Evolutionary conservation across 1,284 basidiomycete genomes (phyloP).

Genomic region (Chondrostereum purpureum): DNA sequence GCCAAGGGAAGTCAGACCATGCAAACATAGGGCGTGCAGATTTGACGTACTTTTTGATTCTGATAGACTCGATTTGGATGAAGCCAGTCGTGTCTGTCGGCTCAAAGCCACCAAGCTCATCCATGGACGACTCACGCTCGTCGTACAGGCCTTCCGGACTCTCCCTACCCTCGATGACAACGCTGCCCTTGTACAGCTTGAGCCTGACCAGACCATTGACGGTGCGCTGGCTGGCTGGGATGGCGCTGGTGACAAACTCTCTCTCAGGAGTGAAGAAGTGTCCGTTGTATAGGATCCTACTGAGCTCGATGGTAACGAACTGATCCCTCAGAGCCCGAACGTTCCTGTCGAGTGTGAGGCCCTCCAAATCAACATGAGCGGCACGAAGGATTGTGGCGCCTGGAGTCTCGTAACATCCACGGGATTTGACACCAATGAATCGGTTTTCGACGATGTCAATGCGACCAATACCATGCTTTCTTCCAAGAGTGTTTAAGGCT

Average conservation of each 20-base stretch:
- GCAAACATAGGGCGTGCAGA: slow-evolving; percentile 3
- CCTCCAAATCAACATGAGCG: slow-evolving; percentile 96
- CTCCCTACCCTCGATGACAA: slow-evolving; percentile 87
- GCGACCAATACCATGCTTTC: slow-evolving; percentile 93
- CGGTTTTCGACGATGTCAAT: slow-evolving; percentile 99
- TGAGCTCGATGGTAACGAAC: slow-evolving; percentile 88
- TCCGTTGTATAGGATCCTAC: slow-evolving; percentile 93
- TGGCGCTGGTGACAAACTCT: slow-evolving; percentile 87
- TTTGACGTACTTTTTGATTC: slow-evolving; percentile 85
- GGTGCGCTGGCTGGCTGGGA: slow-evolving; percentile 91
- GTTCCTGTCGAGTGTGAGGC: slow-evolving; percentile 95
- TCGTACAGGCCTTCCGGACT: slow-evolving; percentile 95
- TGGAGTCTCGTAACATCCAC: slow-evolving; percentile 98
- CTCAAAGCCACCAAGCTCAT: slow-evolving; percentile 96
- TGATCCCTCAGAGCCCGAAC: slow-evolving; percentile 93
- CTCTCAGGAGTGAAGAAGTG: slow-evolving; percentile 98
- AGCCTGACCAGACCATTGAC: slow-evolving; percentile 92
- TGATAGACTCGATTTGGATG: slow-evolving; percentile 92
- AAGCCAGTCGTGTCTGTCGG: slow-evolving; percentile 89
- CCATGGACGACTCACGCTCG: slow-evolving; percentile 97
- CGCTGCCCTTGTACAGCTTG: slow-evolving; percentile 95
- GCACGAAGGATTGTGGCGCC: slow-evolving; percentile 93
- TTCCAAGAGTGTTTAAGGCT: slow-evolving; percentile 84
- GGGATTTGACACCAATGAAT: slow-evolving; percentile 98
- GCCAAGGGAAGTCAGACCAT: slow-evolving; percentile 4